Percentiles rank a stretch among this genome's conserved stretches.
These are phyloP conservation scores for Fremontodendron californicum DNA, from an alignment of 345 rosid species.

Conservation along the genomic window DNA sequence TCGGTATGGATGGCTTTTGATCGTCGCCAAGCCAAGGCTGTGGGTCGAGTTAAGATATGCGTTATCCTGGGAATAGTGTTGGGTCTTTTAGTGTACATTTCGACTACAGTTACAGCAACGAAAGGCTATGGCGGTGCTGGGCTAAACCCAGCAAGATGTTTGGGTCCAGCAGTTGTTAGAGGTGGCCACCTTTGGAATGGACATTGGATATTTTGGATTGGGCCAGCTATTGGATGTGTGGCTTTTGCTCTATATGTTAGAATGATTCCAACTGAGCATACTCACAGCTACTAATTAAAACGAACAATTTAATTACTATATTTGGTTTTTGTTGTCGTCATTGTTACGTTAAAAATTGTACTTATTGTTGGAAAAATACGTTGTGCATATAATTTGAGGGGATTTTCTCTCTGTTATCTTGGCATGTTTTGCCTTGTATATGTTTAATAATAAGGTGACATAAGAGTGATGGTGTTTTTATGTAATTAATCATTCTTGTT, in stretches of 20 bases:
- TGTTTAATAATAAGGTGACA: not conserved
- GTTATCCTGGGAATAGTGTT: slow-evolving; percentile 28
- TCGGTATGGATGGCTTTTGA: slow-evolving; percentile 43
- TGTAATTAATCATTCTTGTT: too few relatives aligned
- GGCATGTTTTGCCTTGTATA: not conserved
- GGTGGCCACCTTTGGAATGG: not conserved
- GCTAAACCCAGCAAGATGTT: not conserved
- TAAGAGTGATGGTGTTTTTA: too few relatives aligned
- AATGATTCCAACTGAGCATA: not conserved
- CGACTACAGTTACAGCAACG: slow-evolving; percentile 30
- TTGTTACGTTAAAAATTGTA: not conserved
- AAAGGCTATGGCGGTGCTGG: not conserved
- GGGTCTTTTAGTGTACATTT: slow-evolving; percentile 29
- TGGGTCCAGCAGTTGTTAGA: not conserved
- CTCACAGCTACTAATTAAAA: not conserved
- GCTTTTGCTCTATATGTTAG: not conserved
- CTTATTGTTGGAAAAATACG: not conserved
- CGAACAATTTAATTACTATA: not conserved
- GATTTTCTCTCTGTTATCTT: not conserved
- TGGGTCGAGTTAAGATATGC: slow-evolving; percentile 32
- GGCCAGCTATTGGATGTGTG: not conserved
- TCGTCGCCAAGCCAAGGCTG: slow-evolving; percentile 28
- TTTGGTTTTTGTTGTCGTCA: not conserved
- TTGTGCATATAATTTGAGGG: not conserved
- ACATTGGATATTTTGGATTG: not conserved